Conservation (phyloP, 73 alveolate species). For the Diophrys appendiculata region DNA sequence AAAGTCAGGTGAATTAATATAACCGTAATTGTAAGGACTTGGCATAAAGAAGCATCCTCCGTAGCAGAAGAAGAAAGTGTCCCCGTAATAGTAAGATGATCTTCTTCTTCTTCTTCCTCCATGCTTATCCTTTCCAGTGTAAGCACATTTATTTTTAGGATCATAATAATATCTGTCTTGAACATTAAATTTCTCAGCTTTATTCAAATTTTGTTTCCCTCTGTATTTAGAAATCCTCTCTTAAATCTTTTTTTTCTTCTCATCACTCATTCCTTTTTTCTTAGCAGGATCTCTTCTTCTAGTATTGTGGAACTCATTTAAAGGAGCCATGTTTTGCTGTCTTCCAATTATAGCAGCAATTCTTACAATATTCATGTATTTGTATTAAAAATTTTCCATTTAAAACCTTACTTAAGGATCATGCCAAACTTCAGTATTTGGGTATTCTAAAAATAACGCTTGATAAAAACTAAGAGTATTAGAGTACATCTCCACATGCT, state of each 20-base stretch:
- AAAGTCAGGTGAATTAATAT: constrained; percentile 19
- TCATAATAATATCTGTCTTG: background rate
- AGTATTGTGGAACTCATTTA: background rate
- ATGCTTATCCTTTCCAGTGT: background rate
- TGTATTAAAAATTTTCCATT: constrained; percentile 7
- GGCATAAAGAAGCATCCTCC: constrained; percentile 19
- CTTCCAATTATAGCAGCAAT: constrained; percentile 7
- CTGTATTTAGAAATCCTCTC: background rate
- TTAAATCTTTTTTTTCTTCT: background rate
- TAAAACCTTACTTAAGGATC: constrained; percentile 33
- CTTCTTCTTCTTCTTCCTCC: constrained; percentile 1
- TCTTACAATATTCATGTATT: constrained; percentile 22
- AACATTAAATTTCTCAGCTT: background rate
- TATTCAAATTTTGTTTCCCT: background rate
- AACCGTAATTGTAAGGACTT: constrained; percentile 7
- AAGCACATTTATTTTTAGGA: background rate
- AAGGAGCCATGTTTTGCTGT: background rate
- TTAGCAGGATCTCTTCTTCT: background rate
- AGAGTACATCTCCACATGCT: constrained; percentile 11
- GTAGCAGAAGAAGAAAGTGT: background rate
- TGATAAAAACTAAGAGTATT: constrained; percentile 39
- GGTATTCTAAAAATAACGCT: constrained; percentile 18
- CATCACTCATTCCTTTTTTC: background rate
- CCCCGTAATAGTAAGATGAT: background rate
- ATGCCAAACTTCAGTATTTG: constrained; percentile 54